Conservation (phyloP, 257 asterid genomes). For the Fraxinus cuspidata region DNA sequence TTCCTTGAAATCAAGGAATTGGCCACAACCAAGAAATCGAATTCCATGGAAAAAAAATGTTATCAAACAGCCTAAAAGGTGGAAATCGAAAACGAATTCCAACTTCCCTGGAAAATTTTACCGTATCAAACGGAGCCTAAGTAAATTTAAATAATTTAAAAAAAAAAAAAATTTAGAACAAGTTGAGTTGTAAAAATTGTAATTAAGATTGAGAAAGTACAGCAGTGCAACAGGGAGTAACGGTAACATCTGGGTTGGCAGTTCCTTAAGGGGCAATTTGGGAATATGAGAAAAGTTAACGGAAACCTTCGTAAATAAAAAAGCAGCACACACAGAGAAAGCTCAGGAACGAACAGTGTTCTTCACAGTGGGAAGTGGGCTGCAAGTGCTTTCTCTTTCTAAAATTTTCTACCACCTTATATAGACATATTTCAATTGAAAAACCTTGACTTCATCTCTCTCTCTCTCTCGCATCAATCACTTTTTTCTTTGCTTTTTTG, state of each 20-base stretch:
- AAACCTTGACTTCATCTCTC: conserved; percentile 43
- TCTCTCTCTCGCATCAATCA: conserved; percentile 24
- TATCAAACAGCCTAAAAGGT: too few species aligned
- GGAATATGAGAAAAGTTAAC: conserved; percentile 45
- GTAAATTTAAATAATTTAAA: too few species aligned
- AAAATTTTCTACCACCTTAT: conserved; percentile 31
- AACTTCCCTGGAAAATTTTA: too few species aligned
- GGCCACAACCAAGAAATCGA: too few species aligned
- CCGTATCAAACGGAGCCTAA: too few species aligned
- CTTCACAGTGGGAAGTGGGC: conserved; percentile 40
- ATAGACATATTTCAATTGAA: conserved; percentile 30
- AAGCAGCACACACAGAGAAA: conserved; percentile 11
- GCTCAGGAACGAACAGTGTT: conserved; percentile 21
- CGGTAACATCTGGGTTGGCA: conserved; percentile 92
- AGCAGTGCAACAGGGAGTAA: conserved; percentile 43
- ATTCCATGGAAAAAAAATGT: too few species aligned
- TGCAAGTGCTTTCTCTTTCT: conserved; percentile 26
- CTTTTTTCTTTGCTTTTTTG: conserved; percentile 43
- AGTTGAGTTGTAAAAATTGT: conserved; percentile 16
- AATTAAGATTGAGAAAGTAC: conserved; percentile 34
- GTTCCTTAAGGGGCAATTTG: conserved; percentile 65
- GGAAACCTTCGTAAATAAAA: conserved; percentile 45
- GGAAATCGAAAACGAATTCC: too few species aligned
- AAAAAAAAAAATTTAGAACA: not conserved
- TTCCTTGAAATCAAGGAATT: too few species aligned